These are phyloP conservation scores for Leccinellum rugosiceps DNA, from an alignment of 768 basidiomycete species.

Conservation along the genomic window DNA sequence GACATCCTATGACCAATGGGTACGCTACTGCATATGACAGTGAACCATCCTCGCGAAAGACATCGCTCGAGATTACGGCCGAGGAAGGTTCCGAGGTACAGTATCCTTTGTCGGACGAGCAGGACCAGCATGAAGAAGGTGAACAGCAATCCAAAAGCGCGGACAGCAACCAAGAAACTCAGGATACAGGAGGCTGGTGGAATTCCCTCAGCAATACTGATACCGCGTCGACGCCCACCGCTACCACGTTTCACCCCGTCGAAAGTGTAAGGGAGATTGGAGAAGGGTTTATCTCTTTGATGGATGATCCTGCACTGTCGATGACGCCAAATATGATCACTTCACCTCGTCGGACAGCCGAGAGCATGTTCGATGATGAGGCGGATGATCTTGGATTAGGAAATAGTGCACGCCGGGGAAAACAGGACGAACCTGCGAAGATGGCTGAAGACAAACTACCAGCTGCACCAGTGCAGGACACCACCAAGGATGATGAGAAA, in stretches of 20 bases:
- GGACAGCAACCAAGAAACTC: slow-evolving; percentile 34
- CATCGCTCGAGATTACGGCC: slow-evolving; percentile 29
- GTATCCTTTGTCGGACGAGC: background rate
- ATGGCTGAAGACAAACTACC: slow-evolving; percentile 24
- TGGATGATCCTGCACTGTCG: slow-evolving; percentile 59
- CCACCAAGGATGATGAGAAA: slow-evolving; percentile 25
- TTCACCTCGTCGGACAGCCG: slow-evolving; percentile 9
- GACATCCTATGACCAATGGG: slow-evolving; percentile 35
- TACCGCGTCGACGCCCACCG: slow-evolving; percentile 60
- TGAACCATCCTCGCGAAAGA: slow-evolving; percentile 26
- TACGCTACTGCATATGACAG: slow-evolving; percentile 36
- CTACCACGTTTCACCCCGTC: slow-evolving; percentile 58
- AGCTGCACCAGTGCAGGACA: slow-evolving; percentile 16
- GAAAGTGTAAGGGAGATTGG: slow-evolving; percentile 41
- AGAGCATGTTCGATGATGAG: slow-evolving; percentile 43
- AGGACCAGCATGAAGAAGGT: slow-evolving; percentile 6
- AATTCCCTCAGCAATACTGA: slow-evolving; percentile 42
- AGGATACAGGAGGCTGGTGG: slow-evolving; percentile 61
- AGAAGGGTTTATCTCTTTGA: slow-evolving; percentile 77
- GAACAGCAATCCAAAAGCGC: slow-evolving; percentile 9
- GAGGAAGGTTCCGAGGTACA: slow-evolving; percentile 24
- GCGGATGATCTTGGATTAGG: slow-evolving; percentile 92
- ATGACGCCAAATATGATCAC: slow-evolving; percentile 27
- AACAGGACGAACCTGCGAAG: slow-evolving; percentile 28
- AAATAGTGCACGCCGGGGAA: slow-evolving; percentile 53